phyloP scores from a whole-genome alignment of 768 basidiomycete genomes.

The Serendipita sp. region DNA sequence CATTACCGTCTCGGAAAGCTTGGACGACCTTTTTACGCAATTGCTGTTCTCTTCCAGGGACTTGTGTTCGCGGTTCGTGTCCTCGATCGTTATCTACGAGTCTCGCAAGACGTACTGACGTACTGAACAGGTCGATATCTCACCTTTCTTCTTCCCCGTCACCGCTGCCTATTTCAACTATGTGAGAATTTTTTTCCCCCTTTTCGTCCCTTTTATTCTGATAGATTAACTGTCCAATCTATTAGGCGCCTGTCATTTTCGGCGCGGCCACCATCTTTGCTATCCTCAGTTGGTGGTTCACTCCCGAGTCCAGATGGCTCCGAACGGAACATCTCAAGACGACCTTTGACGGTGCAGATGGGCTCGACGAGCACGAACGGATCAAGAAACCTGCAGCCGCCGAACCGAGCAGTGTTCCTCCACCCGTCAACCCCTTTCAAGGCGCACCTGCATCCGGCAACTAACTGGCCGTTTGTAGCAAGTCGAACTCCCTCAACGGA shows the following conservation, averaged over 20 bases:
- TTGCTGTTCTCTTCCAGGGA: constrained; percentile 52
- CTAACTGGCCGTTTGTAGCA: no score
- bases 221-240: not conserved
- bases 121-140: constrained; percentile 47
- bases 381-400: no score
- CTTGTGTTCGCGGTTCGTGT: constrained; percentile 52
- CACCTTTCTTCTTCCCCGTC: constrained; percentile 79
- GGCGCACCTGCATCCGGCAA: no score
- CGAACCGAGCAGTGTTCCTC: no score
- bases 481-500: no score
- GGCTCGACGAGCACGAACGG: not conserved
- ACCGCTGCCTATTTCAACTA: constrained; percentile 68
- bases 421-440: no score
- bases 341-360: constrained; percentile 12
- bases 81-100: not conserved
- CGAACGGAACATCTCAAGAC: constrained; percentile 29
- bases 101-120: not conserved
- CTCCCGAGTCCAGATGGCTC: constrained; percentile 67
- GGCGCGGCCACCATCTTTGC: constrained; percentile 65
- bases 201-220: not conserved
- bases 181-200: constrained; percentile 15
- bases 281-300: constrained; percentile 59
- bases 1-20: constrained; percentile 55
- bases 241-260: constrained; percentile 61
- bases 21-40: constrained; percentile 50